Evolutionary conservation across 2,329 filamentous ascomycete species (phyloP), one percentile per base, ranked within the genome.

Genomic region (Ophiostoma pallidulum): DNA sequence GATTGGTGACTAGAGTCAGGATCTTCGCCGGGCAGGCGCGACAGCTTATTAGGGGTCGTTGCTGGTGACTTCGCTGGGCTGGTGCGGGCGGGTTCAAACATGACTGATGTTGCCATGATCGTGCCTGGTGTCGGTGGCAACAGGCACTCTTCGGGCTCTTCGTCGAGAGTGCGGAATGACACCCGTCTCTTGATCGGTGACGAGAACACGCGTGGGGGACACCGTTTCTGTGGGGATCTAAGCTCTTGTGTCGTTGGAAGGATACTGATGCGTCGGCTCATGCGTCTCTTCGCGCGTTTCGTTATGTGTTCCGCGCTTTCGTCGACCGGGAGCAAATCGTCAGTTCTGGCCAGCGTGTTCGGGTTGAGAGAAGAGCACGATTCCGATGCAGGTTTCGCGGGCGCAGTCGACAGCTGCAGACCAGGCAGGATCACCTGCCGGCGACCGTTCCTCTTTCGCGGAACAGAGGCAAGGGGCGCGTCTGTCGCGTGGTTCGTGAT

Each of bases 391-490:
- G n/a, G n/a, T n/a, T n/a, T n/a, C n/a, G n/a, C n/a, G n/a, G n/a
- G n/a, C n/a, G n/a, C n/a, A n/a, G n/a, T n/a, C n/a, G n/a, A n/a
- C n/a, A n/a, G n/a, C n/a, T n/a, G n/a, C n/a, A n/a, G n/a, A n/a
- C n/a, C 48, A 18, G 56, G 55, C 26, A 55, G 50, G 19, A 64
- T 52, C 3, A 61, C 60, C 54, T 59, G 59, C 22, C 62, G 58
- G n/a, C 55, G 54, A 51, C 59, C 61, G 54, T 62, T 58, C 28
- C 62, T 53, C 48, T 64, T 65, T 20, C 59, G 54, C 2, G 62
- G 59, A 1, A 63, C 53, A 48, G 53, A 58, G n/a, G 14, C 16
- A 18, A 62, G 45, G 9, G 8, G 32, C 13, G 55, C 49, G 18
- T 26, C n/a, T 32, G n/a, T n/a, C n/a, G n/a, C n/a, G n/a, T n/a